Evolutionary conservation across 2,329 filamentous ascomycete species (phyloP).

Genomic region (Coleophoma eucalyptorum): DNA sequence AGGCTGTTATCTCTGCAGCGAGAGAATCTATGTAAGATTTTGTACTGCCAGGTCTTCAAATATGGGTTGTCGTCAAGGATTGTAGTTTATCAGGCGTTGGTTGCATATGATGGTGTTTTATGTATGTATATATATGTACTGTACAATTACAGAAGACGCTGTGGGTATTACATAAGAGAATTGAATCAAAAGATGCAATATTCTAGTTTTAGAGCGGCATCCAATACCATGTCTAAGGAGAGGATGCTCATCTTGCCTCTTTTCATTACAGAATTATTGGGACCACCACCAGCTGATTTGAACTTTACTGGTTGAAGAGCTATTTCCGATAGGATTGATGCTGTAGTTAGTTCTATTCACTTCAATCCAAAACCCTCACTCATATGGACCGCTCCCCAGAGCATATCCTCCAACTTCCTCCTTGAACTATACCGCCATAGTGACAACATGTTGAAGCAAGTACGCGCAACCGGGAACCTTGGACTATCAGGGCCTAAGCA

Average conservation of each 20-base stretch:
- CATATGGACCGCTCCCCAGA: slow-evolving; percentile 85
- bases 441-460: slow-evolving; percentile 84
- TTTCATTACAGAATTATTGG: too few relatives aligned
- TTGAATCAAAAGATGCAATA: too few relatives aligned
- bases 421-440: slow-evolving; percentile 69
- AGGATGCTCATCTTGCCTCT: too few relatives aligned
- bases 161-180: too few relatives aligned
- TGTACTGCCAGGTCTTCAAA: neutral
- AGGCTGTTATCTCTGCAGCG: slow-evolving; percentile 52
- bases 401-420: slow-evolving; percentile 62
- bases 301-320: too few relatives aligned
- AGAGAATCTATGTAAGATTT: slow-evolving; percentile 27
- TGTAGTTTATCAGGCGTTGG: slow-evolving; percentile 12
- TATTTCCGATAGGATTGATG: too few relatives aligned
- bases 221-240: too few relatives aligned
- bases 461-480: slow-evolving; percentile 80
- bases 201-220: too few relatives aligned
- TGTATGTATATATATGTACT: neutral
- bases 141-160: too few relatives aligned
- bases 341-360: slow-evolving; percentile 30
- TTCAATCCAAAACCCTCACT: slow-evolving; percentile 93
- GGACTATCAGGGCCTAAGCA: slow-evolving; percentile 72
- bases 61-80: neutral
- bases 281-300: too few relatives aligned
- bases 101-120: slow-evolving; percentile 7